Percentiles rank a stretch among this genome's conserved stretches.
Conservation (phyloP, 1,139 yeast species). For the Yamadazyma friedrichii region DNA sequence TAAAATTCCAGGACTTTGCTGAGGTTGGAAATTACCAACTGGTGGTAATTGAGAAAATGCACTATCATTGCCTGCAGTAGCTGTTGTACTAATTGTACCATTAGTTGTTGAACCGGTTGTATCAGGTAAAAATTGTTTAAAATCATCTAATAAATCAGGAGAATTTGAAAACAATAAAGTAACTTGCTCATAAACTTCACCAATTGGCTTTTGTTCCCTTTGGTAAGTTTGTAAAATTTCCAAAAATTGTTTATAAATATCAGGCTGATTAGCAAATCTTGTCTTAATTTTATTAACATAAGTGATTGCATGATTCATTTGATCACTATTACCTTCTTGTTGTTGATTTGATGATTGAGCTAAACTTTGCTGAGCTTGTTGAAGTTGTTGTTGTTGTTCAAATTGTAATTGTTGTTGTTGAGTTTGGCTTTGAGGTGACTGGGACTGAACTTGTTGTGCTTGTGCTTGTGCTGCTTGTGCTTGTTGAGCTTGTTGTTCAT, state of each 20-base stretch:
- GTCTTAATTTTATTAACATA: slow-evolving; percentile 95
- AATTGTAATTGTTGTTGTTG: slow-evolving; percentile 7
- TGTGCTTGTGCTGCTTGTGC: background rate
- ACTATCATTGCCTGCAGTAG: slow-evolving; percentile 13
- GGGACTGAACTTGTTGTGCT: slow-evolving; percentile 1
- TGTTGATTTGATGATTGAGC: slow-evolving; percentile 14
- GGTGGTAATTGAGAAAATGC: slow-evolving; percentile 75
- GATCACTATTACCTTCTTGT: slow-evolving; percentile 80
- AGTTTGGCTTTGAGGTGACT: slow-evolving; percentile 11
- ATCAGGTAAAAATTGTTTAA: slow-evolving; percentile 93
- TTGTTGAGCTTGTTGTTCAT: slow-evolving; percentile 10
- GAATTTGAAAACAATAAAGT: slow-evolving; percentile 86
- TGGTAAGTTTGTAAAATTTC: slow-evolving; percentile 96
- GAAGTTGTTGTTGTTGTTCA: slow-evolving; percentile 13
- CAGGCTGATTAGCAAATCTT: slow-evolving; percentile 91
- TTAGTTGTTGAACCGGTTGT: slow-evolving; percentile 40
- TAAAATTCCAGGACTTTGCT: slow-evolving; percentile 50
- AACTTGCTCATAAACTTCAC: slow-evolving; percentile 92
- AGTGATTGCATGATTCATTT: slow-evolving; percentile 90
- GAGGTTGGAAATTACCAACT: slow-evolving; percentile 84
- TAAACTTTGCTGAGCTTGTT: slow-evolving; percentile 11
- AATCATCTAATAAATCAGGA: slow-evolving; percentile 91
- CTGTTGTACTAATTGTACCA: slow-evolving; percentile 20
- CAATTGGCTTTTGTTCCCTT: slow-evolving; percentile 91
- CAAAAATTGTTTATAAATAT: slow-evolving; percentile 88